Evolutionary conservation across 371 early-diverging fungal genomes (phyloP).

Genomic region (Zychaea mexicana): DNA sequence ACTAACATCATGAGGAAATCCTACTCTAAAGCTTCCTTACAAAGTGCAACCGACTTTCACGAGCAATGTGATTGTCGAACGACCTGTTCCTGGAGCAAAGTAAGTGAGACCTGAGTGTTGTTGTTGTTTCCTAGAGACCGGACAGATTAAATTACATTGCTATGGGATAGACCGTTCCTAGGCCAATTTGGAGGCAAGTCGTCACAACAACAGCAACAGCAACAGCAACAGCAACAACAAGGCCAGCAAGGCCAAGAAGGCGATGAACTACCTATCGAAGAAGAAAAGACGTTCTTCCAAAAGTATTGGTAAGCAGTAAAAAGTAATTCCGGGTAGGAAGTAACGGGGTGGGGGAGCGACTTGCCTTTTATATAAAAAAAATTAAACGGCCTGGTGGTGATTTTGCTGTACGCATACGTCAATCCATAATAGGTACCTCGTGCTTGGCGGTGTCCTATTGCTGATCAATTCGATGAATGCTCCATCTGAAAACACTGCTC

Average conservation of each 20-base stretch:
- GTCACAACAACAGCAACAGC: not conserved
- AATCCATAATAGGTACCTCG: slow-evolving; percentile 1
- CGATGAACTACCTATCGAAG: slow-evolving; percentile 19
- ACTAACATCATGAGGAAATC: not conserved
- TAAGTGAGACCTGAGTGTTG: not conserved
- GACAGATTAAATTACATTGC: not conserved
- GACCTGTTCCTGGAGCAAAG: slow-evolving; percentile 15
- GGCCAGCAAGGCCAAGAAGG: not conserved
- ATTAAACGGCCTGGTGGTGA: not conserved
- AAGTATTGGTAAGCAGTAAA: slow-evolving; percentile 23
- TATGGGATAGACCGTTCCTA: slow-evolving; percentile 4
- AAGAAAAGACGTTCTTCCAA: slow-evolving; percentile 26
- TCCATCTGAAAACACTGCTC: not conserved
- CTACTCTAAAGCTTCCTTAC: not conserved
- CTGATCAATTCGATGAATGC: slow-evolving; percentile 2
- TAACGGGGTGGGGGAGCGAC: not conserved
- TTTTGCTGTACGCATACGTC: too few relatives aligned
- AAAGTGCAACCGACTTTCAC: not conserved
- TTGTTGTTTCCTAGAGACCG: not conserved
- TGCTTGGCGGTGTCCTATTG: slow-evolving; percentile 3
- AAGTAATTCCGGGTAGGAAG: not conserved
- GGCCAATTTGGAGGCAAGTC: slow-evolving; percentile 6
- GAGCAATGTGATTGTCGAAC: not conserved
- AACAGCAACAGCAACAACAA: not conserved
- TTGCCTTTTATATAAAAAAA: not conserved